Evolutionary conservation across 345 rosid species (phyloP).

Genomic region (Linum lewisii): DNA sequence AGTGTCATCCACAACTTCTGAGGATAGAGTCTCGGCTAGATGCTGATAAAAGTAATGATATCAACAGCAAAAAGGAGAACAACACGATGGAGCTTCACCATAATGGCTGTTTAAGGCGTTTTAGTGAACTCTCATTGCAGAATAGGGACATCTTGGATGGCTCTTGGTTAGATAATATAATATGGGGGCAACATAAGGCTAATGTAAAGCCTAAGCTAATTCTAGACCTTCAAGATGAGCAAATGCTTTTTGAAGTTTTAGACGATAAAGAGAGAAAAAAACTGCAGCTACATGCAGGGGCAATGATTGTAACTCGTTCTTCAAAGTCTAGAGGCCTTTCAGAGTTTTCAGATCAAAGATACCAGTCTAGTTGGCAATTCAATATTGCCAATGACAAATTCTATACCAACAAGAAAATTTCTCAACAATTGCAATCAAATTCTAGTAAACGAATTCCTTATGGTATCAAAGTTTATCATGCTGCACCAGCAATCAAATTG

Average conservation of each 20-base stretch:
- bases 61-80: slow-evolving; percentile 20
- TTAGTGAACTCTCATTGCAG: slow-evolving; percentile 40
- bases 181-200: slow-evolving; percentile 59
- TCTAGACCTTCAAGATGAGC: slow-evolving; percentile 88
- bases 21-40: slow-evolving; percentile 59
- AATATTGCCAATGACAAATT: slow-evolving; percentile 92
- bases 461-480: slow-evolving; percentile 76
- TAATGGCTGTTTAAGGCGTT: slow-evolving; percentile 36
- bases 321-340: slow-evolving; percentile 36
- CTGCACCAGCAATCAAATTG: slow-evolving; percentile 90
- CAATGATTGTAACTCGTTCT: slow-evolving; percentile 68
- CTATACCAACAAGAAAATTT: slow-evolving; percentile 74
- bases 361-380: slow-evolving; percentile 65
- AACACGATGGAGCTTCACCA: slow-evolving; percentile 24
- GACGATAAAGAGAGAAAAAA: slow-evolving; percentile 55
- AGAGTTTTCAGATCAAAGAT: slow-evolving; percentile 36
- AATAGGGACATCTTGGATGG: slow-evolving; percentile 58
- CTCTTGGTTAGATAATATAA: slow-evolving; percentile 70
- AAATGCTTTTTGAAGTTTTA: slow-evolving; percentile 82
- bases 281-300: slow-evolving; percentile 82
- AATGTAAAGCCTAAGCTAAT: slow-evolving; percentile 60
- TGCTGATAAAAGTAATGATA: slow-evolving; percentile 22
- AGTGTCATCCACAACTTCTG: slow-evolving; percentile 78
- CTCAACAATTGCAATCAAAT: slow-evolving; percentile 76
- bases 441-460: slow-evolving; percentile 63